Evolutionary conservation across 305 asterid genomes (phyloP).

Genomic region (Caryopteris hybrid): DNA sequence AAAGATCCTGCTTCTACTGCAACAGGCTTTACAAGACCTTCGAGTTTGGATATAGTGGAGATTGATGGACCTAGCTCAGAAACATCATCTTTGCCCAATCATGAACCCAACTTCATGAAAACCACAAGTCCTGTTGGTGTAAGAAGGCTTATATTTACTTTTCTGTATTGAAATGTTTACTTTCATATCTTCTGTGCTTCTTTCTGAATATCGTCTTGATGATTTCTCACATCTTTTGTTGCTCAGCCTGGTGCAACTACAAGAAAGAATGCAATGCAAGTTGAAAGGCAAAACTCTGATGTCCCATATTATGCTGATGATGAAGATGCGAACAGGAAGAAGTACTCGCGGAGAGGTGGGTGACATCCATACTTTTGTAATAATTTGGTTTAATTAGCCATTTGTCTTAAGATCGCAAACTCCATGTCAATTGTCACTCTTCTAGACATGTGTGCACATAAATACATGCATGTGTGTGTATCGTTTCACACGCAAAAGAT

Average conservation of each 20-base stretch:
- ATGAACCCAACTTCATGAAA: conserved; percentile 49
- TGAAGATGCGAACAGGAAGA: conserved; percentile 83
- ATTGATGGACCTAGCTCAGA: conserved; percentile 60
- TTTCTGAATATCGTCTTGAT: conserved; percentile 5
- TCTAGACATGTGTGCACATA: background rate
- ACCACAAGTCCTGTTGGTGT: conserved; percentile 76
- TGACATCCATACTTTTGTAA: background rate
- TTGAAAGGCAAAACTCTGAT: conserved; percentile 84
- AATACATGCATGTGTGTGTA: background rate
- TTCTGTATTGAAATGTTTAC: background rate
- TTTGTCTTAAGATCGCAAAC: background rate
- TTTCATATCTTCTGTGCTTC: background rate
- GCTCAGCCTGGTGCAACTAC: conserved; percentile 84
- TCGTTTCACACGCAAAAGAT: background rate
- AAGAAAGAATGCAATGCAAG: conserved; percentile 63
- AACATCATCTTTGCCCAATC: conserved; percentile 57
- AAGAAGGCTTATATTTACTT: conserved; percentile 27
- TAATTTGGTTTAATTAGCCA: background rate
- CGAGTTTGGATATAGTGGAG: conserved; percentile 53
- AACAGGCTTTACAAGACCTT: conserved; percentile 47
- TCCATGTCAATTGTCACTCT: background rate
- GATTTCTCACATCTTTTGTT: conserved; percentile 19
- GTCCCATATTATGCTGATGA: conserved; percentile 78
- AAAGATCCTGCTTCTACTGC: conserved; percentile 36
- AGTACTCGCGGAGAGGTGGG: conserved; percentile 85